Evolutionary conservation across 1,139 yeast genomes (phyloP), one percentile per base, ranked within the genome.

Genomic region (Pneumocystis murina): DNA sequence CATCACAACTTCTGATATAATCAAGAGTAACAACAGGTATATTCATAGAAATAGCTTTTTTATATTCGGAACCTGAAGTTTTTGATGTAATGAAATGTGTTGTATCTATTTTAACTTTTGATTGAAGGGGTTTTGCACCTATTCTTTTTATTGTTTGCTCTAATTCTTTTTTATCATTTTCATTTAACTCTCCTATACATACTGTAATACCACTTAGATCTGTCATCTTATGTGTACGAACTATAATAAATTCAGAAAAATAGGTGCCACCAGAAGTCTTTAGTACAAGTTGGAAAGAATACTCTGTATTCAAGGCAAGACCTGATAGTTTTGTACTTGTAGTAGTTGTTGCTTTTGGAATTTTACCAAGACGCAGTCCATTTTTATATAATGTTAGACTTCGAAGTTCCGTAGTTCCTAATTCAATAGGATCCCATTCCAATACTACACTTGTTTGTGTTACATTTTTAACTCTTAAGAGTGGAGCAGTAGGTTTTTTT

Each of bases 21-120:
- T 92, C 97, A 0, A 98, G 98, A 73, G 96, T 82, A 36, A 92
- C 92, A 59, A 92, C 83, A 2, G 99, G 99, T 65, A 92, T 90
- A 72, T 91, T 92, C 79, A 84, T 82, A 66, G 86, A 91, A 67
- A 82, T 80, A 0, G 98, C 98, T 72, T 84, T 86, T 68, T 84
- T 78, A 77, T 79, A 88, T 71, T 86, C 89, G 1, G 81, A 75
- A 2, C 83, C 83, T 63, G 80, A 79, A 35, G 82, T 83, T 64
- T 84, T 86, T 0, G 96, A 87, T 69, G 96, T 86, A 17, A 92
- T 80, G 71, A 86, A 92, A 73, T 94, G 98, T 0, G 99, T 92
- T 0, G 99, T 92, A 71, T 92, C 97, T 63, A 91, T 87, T 69
- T 82, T 82, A 64, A 92, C 94, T 63, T 80, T 78, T 36, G 76